Conservation (phyloP, 2,329 filamentous ascomycete genomes). For the Penicillium sp. region DNA sequence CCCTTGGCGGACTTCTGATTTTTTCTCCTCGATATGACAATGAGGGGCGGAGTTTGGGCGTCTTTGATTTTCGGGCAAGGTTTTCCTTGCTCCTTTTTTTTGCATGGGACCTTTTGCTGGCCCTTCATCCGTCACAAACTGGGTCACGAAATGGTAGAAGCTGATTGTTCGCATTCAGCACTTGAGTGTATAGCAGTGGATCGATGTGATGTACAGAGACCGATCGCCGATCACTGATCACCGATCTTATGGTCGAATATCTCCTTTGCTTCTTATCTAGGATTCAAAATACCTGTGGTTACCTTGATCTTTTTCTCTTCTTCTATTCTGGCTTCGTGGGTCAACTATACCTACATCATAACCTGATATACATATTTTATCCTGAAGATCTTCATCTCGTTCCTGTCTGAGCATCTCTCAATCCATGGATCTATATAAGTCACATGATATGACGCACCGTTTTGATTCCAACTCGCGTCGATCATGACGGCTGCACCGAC, state of each 20-base stretch:
- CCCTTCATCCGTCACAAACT: neutral
- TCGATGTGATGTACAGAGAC: constrained; percentile 16
- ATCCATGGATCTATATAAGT: constrained; percentile 1
- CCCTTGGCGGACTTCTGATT: constrained; percentile 9
- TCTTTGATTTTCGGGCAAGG: constrained; percentile 3
- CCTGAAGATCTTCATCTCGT: neutral
- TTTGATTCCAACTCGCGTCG: constrained; percentile 2
- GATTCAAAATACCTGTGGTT: constrained; percentile 8
- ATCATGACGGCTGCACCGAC: constrained; percentile 13
- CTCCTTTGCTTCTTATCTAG: neutral
- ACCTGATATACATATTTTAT: neutral
- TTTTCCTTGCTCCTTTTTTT: neutral
- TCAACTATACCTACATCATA: neutral
- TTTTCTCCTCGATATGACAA: constrained; percentile 9
- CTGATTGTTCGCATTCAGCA: constrained; percentile 5
- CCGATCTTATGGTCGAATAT: neutral
- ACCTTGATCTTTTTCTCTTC: neutral
- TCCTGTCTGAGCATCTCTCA: neutral
- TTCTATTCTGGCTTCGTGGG: neutral
- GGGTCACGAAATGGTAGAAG: constrained; percentile 2
- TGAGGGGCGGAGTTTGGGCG: constrained; percentile 15
- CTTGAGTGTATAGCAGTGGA: constrained; percentile 17
- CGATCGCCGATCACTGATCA: too few species aligned
- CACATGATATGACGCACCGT: constrained; percentile 17
- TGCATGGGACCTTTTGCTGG: constrained; percentile 1